Percentiles rank a stretch among this genome's conserved stretches.
These are phyloP conservation scores for Leccinum pachyderme DNA, from an alignment of 1,284 basidiomycete genomes.

Conservation along the genomic window DNA sequence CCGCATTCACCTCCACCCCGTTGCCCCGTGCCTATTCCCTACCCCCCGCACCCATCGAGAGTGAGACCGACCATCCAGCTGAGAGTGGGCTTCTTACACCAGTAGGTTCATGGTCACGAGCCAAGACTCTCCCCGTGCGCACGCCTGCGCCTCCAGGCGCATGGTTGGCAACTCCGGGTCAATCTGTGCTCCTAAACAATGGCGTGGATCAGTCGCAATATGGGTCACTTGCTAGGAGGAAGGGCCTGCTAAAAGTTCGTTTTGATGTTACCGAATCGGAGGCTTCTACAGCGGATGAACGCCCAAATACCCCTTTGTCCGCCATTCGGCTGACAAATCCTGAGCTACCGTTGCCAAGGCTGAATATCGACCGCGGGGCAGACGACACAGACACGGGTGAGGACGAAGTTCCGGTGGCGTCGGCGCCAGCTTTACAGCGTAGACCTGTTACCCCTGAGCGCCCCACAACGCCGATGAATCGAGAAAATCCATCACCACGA, in stretches of 20 bases:
- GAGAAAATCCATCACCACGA: slow-evolving; percentile 32
- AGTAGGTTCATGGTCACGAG: slow-evolving; percentile 43
- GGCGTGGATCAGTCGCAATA: slow-evolving; percentile 30
- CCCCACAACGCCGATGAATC: slow-evolving; percentile 21
- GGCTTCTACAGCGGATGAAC: slow-evolving; percentile 39
- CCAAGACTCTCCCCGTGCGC: slow-evolving; percentile 43
- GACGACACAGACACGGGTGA: neutral
- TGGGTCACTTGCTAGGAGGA: slow-evolving; percentile 34
- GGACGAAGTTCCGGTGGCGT: neutral
- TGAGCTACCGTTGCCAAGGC: slow-evolving; percentile 15
- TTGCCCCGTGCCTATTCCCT: slow-evolving; percentile 28
- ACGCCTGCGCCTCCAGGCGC: slow-evolving; percentile 73
- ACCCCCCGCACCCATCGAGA: slow-evolving; percentile 21
- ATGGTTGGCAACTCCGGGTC: slow-evolving; percentile 62
- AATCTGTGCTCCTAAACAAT: slow-evolving; percentile 19
- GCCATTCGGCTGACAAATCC: slow-evolving; percentile 28
- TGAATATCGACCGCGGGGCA: neutral
- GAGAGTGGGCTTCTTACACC: slow-evolving; percentile 43
- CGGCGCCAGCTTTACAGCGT: slow-evolving; percentile 1
- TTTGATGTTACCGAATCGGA: slow-evolving; percentile 54
- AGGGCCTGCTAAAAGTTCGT: slow-evolving; percentile 57
- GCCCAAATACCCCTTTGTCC: slow-evolving; percentile 25
- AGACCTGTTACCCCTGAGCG: slow-evolving; percentile 20
- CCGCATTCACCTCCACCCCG: slow-evolving; percentile 28
- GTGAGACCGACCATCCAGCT: slow-evolving; percentile 10